phyloP scores from a whole-genome alignment of 441 rosid genomes.

The Hypseocharis bilobata region DNA sequence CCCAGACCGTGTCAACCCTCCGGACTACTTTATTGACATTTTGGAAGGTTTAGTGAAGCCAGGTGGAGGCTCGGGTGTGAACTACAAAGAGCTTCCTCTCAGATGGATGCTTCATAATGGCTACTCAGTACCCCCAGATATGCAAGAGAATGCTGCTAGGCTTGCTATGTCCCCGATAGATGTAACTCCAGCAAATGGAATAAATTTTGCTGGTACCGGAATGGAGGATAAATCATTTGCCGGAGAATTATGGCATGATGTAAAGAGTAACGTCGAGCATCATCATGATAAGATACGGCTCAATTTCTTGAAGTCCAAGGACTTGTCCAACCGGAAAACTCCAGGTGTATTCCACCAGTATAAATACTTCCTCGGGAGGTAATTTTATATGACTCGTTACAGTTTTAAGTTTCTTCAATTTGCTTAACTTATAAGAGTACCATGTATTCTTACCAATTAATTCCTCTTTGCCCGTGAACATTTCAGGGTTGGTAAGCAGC shows the following conservation, averaged over 20 bases:
- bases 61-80: slow-evolving; percentile 36
- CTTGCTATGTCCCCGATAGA: slow-evolving; percentile 30
- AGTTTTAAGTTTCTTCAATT: neutral
- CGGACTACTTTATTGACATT: slow-evolving; percentile 88
- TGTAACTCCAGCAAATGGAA: slow-evolving; percentile 38
- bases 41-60: slow-evolving; percentile 80
- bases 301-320: slow-evolving; percentile 42
- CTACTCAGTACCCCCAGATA: slow-evolving; percentile 73
- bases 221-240: slow-evolving; percentile 52
- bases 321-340: slow-evolving; percentile 54
- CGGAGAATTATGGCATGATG: slow-evolving; percentile 72
- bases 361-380: slow-evolving; percentile 92
- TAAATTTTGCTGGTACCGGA: slow-evolving; percentile 22
- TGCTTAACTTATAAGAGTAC: neutral
- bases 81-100: slow-evolving; percentile 56
- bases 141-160: slow-evolving; percentile 57
- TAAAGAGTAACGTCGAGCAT: slow-evolving; percentile 45
- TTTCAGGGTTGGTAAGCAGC: slow-evolving; percentile 73
- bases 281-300: slow-evolving; percentile 48
- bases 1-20: slow-evolving; percentile 88
- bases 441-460: neutral
- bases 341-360: slow-evolving; percentile 62
- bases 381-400: neutral
- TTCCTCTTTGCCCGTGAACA: neutral
- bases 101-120: slow-evolving; percentile 23